Conservation (phyloP, 257 asterid species). For the Jasminum sambac region DNA sequence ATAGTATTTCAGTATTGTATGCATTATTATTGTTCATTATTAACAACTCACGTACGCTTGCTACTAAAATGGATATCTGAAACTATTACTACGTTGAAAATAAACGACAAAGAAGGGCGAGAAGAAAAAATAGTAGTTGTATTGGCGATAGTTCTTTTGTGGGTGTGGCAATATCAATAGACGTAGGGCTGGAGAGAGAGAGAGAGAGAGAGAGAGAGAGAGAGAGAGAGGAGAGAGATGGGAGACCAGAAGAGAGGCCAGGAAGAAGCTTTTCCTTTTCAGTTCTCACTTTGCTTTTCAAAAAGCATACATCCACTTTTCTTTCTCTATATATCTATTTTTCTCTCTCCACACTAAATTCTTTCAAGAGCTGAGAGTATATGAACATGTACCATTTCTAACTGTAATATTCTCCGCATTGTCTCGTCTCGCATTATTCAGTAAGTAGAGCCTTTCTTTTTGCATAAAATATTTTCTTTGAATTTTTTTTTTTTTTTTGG, state of each 20-base stretch:
- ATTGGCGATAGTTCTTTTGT: not conserved
- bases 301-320: constrained; percentile 51
- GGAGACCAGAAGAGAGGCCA: constrained; percentile 23
- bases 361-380: constrained; percentile 34
- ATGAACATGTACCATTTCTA: constrained; percentile 29
- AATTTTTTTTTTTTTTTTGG: not conserved
- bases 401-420: constrained; percentile 25
- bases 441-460: constrained; percentile 32
- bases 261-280: constrained; percentile 58
- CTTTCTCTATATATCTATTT: constrained; percentile 20
- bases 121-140: not conserved
- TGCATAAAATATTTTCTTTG: not conserved
- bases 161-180: not conserved
- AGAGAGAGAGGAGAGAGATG: not conserved
- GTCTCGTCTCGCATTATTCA: constrained; percentile 24
- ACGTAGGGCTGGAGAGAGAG: not conserved
- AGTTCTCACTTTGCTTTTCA: constrained; percentile 49
- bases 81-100: no score
- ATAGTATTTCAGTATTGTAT: no score
- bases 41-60: no score
- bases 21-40: no score
- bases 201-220: not conserved
- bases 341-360: constrained; percentile 26
- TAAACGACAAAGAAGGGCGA: no score
- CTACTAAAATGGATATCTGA: no score